Evolutionary conservation across 2,329 filamentous ascomycete genomes (phyloP).

Genomic region (Dichotomopilus funicola): DNA sequence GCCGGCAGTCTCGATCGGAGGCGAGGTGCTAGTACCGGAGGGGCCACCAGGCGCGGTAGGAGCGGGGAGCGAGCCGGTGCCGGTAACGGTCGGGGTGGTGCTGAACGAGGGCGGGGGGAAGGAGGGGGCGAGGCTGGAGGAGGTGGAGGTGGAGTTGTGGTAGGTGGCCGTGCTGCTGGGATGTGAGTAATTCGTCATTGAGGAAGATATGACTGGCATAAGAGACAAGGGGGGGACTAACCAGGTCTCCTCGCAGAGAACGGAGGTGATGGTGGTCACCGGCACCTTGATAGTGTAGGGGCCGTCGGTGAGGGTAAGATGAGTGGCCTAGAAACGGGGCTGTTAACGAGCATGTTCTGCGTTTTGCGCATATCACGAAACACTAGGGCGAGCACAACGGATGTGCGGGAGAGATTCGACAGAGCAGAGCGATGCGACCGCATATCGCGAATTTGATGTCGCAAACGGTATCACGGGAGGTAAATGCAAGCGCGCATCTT

Average conservation of each 20-base stretch:
- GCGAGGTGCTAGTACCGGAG: not conserved
- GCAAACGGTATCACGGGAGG: too few relatives aligned
- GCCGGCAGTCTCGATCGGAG: conserved; percentile 37
- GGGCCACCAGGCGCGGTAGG: too few relatives aligned
- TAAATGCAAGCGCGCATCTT: too few relatives aligned
- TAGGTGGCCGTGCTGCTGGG: too few relatives aligned
- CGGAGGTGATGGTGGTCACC: conserved; percentile 45
- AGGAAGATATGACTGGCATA: not conserved
- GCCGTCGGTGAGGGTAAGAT: conserved; percentile 66
- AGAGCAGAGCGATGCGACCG: too few relatives aligned
- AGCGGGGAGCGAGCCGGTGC: not conserved
- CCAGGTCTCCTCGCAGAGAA: conserved; percentile 49
- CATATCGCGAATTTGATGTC: too few relatives aligned
- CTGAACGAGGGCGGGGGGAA: conserved; percentile 28
- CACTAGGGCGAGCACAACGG: too few relatives aligned
- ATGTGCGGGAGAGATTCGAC: too few relatives aligned
- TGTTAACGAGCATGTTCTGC: conserved; percentile 14
- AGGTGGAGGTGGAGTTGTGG: conserved; percentile 18
- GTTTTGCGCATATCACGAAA: not conserved
- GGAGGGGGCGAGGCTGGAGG: conserved; percentile 35
- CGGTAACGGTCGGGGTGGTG: conserved; percentile 30
- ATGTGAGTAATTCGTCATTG: too few relatives aligned
- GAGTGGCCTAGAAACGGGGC: conserved; percentile 45
- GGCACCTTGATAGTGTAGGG: conserved; percentile 62
- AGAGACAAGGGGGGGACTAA: conserved; percentile 28